Percentiles rank a stretch among this genome's conserved stretches.
phyloP scores from a whole-genome alignment of 345 rosid species.

The Lepidium sativum region DNA sequence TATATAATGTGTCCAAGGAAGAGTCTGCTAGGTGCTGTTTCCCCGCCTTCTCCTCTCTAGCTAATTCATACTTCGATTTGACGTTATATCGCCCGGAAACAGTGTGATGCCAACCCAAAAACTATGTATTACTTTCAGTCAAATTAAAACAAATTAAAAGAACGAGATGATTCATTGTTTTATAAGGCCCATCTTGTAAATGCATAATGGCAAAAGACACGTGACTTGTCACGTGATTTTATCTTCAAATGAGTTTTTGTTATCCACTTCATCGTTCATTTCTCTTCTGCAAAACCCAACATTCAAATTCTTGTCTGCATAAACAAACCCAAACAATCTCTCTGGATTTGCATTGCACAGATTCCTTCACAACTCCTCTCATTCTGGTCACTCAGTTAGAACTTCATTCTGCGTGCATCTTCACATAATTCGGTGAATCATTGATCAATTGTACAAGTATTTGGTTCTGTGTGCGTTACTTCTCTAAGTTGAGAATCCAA shows the following conservation, averaged over 20 bases:
- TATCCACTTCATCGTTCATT: not conserved
- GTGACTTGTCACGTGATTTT: conserved; percentile 19
- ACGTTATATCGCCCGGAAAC: too few relatives aligned
- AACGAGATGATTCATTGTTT: too few relatives aligned
- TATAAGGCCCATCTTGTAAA: too few relatives aligned
- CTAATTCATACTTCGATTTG: too few relatives aligned
- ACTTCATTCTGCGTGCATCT: not conserved
- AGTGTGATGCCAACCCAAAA: too few relatives aligned
- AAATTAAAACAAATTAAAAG: too few relatives aligned
- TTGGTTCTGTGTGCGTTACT: not conserved
- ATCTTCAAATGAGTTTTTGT: not conserved
- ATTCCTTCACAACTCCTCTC: not conserved
- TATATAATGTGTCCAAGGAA: too few relatives aligned
- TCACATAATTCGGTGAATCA: not conserved
- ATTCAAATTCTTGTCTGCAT: conserved; percentile 5
- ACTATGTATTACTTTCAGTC: too few relatives aligned
- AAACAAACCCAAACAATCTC: not conserved
- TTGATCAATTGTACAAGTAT: too few relatives aligned
- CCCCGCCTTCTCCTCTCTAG: too few relatives aligned
- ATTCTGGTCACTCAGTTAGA: not conserved
- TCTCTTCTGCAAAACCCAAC: conserved; percentile 6
- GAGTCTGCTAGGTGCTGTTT: too few relatives aligned
- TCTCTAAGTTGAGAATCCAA: not conserved
- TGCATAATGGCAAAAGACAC: not conserved
- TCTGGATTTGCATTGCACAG: not conserved